Evolutionary conservation across 1,284 basidiomycete species (phyloP), one percentile per base, ranked within the genome.

Genomic region (Chiua sp.): DNA sequence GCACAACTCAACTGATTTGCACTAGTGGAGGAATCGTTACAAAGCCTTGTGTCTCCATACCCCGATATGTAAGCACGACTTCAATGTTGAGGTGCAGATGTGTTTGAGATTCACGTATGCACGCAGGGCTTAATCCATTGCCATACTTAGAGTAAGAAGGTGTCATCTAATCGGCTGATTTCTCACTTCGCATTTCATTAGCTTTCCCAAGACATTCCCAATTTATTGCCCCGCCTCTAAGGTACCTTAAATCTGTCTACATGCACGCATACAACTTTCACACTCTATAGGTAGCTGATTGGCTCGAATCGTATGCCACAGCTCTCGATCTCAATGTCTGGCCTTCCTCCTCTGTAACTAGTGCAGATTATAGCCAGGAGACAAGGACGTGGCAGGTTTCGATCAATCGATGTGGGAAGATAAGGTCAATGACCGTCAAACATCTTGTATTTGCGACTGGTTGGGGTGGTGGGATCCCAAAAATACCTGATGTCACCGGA

Each of bases 291-390:
- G 4, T 2, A 20, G 18, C 83, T 5, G 81, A 85, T 63, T 88
- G 84, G 83, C 73, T 88, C 50, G 87, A 88, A 65, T 75, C 75
- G 32, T 88, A 87, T 60, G 84, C 83, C 3, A 75, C 80, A 7
- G 68, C 76, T 7, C 75, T 87, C 56, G 86, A 87, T 60, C 75
- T 87, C 47, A 82, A 87, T 65, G 77, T 84, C 42, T 88, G 86
- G 87, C 80, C 78, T 1, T 75, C 79, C 6, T 77, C 84, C 3
- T 76, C 68, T 5, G 72, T 84, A 20, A 74, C 69, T 13, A 72
- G 71, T 42, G 75, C 81, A 7, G 62, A 69, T 10, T 81, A 74
- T 67, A 61, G 81, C 56, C 67, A 75, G 16, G 44, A 52, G 26
- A 58, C 68, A 37, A 73, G 75, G 47, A 68, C 68, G 18, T 82